Conservation (phyloP, 306 rosid genomes). For the Trichosanthes truncata region DNA sequence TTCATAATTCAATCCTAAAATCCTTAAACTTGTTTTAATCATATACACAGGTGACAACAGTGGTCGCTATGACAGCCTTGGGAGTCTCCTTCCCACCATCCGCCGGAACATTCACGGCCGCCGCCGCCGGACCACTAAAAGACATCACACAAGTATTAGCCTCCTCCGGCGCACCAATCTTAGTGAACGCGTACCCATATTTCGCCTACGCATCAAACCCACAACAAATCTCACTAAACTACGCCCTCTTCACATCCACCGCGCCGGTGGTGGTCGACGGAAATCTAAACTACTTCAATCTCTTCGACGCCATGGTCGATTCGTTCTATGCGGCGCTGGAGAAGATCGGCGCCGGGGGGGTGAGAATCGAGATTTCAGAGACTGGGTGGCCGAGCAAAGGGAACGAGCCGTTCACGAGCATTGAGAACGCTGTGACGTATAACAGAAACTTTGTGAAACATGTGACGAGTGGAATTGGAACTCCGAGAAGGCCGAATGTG, state of each 20-base stretch:
- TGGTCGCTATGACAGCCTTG: conserved; percentile 7
- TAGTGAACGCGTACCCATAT: conserved; percentile 22
- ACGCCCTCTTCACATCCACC: conserved; percentile 9
- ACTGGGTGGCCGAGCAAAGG: conserved; percentile 39
- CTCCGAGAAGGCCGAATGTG: conserved; percentile 21
- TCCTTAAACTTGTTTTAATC: no score
- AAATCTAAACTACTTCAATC: conserved; percentile 11
- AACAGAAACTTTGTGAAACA: conserved; percentile 21
- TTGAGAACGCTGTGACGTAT: conserved; percentile 12
- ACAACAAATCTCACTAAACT: not conserved
- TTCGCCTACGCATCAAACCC: conserved; percentile 14
- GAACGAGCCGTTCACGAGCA: conserved; percentile 18
- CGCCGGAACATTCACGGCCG: not conserved
- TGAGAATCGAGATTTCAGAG: conserved; percentile 20
- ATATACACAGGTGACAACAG: conserved; percentile 18
- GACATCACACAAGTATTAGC: not conserved
- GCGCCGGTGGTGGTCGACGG: conserved; percentile 9
- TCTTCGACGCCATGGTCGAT: conserved; percentile 29
- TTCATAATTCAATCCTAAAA: no score
- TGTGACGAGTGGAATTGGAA: conserved; percentile 10
- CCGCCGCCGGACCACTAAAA: not conserved
- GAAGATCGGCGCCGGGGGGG: not conserved
- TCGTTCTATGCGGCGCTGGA: conserved; percentile 28
- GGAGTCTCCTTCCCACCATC: conserved; percentile 15
- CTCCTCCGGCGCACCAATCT: not conserved